Evolutionary conservation across 768 basidiomycete species (phyloP).

Genomic region (Pulveroboletus sp.): DNA sequence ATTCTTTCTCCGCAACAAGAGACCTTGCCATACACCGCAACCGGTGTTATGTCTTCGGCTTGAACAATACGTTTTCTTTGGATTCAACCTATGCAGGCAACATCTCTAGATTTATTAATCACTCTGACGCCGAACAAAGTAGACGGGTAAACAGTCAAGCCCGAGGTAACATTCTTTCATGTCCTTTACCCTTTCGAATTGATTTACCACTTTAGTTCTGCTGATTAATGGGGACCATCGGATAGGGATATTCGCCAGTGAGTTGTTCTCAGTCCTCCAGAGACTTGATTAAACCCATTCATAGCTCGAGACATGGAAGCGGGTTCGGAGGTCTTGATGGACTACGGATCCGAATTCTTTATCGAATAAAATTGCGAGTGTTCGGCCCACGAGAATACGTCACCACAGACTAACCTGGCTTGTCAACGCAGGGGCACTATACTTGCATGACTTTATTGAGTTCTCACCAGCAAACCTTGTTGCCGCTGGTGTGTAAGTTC

Average conservation of each 20-base stretch:
- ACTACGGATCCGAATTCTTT: slow-evolving; percentile 55
- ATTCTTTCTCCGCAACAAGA: slow-evolving; percentile 24
- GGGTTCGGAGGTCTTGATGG: slow-evolving; percentile 50
- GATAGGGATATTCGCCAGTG: slow-evolving; percentile 48
- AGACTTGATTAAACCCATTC: neutral
- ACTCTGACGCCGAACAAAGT: slow-evolving; percentile 29
- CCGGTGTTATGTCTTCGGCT: slow-evolving; percentile 58
- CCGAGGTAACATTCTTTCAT: slow-evolving; percentile 31
- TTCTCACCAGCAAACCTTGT: neutral
- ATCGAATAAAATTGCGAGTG: slow-evolving; percentile 1
- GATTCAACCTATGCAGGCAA: slow-evolving; percentile 59
- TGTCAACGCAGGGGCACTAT: neutral
- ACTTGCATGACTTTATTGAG: slow-evolving; percentile 5
- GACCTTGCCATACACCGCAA: slow-evolving; percentile 42
- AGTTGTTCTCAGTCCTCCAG: neutral
- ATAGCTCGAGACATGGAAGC: slow-evolving; percentile 37
- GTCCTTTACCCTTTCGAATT: neutral
- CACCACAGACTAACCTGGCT: neutral
- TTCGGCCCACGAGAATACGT: neutral
- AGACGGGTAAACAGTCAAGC: slow-evolving; percentile 41
- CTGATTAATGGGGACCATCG: slow-evolving; percentile 64
- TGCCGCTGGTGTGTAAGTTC: neutral
- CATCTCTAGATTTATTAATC: slow-evolving; percentile 66
- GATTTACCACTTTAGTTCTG: slow-evolving; percentile 34
- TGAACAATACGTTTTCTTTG: slow-evolving; percentile 44